Evolutionary conservation across 2,329 filamentous ascomycete species (phyloP).

Genomic region (Parascedosporium putredinis): DNA sequence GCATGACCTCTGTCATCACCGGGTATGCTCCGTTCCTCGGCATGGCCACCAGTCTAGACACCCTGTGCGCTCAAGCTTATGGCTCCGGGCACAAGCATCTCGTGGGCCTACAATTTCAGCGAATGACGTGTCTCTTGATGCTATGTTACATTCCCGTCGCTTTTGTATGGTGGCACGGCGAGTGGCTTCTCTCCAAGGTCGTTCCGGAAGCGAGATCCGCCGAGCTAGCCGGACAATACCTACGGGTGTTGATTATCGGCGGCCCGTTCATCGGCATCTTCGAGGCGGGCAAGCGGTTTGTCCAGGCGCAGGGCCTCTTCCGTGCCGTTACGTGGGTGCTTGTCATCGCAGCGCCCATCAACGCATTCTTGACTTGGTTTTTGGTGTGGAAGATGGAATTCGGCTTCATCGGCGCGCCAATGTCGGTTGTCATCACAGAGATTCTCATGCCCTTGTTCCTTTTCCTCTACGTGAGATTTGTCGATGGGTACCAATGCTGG

Average conservation of each 20-base stretch:
- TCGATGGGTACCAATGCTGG: constrained; percentile 73
- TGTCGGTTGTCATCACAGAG: constrained; percentile 69
- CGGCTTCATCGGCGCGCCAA: constrained; percentile 72
- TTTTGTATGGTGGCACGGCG: constrained; percentile 59
- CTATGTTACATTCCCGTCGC: constrained; percentile 61
- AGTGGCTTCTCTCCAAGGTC: constrained; percentile 45
- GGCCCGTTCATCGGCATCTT: constrained; percentile 69
- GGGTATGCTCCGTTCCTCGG: constrained; percentile 71
- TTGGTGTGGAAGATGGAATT: constrained; percentile 62
- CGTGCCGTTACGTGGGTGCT: constrained; percentile 68
- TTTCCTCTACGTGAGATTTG: constrained; percentile 64
- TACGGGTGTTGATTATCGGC: constrained; percentile 61
- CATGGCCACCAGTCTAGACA: constrained; percentile 84
- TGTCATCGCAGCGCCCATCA: constrained; percentile 64
- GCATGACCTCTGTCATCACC: constrained; percentile 73
- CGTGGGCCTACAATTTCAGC: constrained; percentile 72
- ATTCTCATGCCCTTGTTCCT: constrained; percentile 68
- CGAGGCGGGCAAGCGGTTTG: constrained; percentile 68
- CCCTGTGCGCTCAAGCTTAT: constrained; percentile 86
- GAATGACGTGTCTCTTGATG: constrained; percentile 72
- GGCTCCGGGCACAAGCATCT: constrained; percentile 83
- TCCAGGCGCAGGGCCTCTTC: constrained; percentile 76
- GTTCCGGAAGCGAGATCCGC: constrained; percentile 48
- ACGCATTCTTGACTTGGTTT: constrained; percentile 67
- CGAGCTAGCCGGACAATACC: constrained; percentile 58